A percentile compares a stretch with the other conserved stretches of the same genome.
Evolutionary conservation across 805 yeast genomes (phyloP).

Genomic region (Kodamaea hsintzibuensis): DNA sequence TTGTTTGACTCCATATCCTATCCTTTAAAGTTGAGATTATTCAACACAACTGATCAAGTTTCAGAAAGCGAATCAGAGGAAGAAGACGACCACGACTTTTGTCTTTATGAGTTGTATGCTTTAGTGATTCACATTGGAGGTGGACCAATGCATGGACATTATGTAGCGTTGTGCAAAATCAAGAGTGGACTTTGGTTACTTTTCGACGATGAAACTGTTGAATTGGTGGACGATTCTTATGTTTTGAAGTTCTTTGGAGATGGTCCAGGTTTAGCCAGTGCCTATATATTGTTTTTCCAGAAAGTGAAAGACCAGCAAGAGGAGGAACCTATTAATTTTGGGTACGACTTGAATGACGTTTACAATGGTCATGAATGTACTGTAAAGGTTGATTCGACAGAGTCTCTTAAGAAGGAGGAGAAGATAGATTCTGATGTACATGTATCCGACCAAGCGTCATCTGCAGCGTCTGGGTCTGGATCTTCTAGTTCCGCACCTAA

Average conservation of each 20-base stretch:
- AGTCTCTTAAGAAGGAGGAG: constrained; percentile 7
- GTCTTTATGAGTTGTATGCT: constrained; percentile 75
- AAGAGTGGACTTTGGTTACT: constrained; percentile 82
- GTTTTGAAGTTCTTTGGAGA: constrained; percentile 88
- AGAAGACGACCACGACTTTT: constrained; percentile 43
- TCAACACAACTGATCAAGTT: constrained; percentile 54
- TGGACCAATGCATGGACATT: constrained; percentile 97
- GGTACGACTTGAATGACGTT: constrained; percentile 30
- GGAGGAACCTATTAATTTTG: constrained; percentile 34
- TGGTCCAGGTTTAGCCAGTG: constrained; percentile 84
- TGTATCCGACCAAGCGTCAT: constrained; percentile 7
- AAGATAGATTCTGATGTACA: not conserved
- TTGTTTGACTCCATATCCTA: constrained; percentile 83
- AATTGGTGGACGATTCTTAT: constrained; percentile 77
- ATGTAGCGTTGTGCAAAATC: constrained; percentile 82
- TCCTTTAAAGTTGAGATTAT: constrained; percentile 69
- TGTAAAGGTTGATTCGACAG: not conserved
- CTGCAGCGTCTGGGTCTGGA: constrained; percentile 2
- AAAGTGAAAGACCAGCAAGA: constrained; percentile 38
- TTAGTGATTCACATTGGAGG: constrained; percentile 95
- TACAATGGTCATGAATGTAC: constrained; percentile 28
- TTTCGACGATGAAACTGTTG: constrained; percentile 95
- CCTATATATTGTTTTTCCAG: constrained; percentile 84
- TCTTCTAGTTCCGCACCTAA: not conserved
- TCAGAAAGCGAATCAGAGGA: constrained; percentile 6